These are phyloP conservation scores for Malus domestica DNA, from an alignment of 306 rosid species.

Conservation along the genomic window DNA sequence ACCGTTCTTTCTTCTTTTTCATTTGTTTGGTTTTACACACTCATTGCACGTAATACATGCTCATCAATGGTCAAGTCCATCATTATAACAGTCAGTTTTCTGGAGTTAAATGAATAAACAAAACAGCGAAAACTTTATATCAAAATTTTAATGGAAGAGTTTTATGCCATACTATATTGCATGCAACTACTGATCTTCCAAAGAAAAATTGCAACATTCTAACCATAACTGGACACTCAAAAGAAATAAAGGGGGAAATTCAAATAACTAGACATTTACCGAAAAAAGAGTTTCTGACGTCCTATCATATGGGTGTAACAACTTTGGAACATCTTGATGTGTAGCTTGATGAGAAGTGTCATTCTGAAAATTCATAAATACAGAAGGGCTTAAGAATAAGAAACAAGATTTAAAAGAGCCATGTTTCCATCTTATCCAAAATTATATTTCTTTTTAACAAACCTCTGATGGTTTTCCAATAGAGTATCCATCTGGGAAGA, in stretches of 20 bases:
- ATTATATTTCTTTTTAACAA: conserved; percentile 29
- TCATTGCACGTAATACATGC: not conserved
- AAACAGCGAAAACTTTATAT: not conserved
- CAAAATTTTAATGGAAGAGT: not conserved
- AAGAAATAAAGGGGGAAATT: conserved; percentile 3
- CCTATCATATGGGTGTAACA: conserved; percentile 87
- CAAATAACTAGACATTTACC: conserved; percentile 43
- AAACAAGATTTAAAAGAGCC: conserved; percentile 14
- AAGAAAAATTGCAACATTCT: not conserved
- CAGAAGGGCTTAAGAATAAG: not conserved
- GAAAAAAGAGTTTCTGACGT: conserved; percentile 76
- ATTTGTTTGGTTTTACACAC: not conserved
- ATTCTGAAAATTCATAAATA: conserved; percentile 47
- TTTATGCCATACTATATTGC: not conserved
- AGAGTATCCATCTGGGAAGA: conserved; percentile 86
- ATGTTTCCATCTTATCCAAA: not conserved
- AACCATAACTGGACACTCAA: not conserved
- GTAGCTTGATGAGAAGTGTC: conserved; percentile 37
- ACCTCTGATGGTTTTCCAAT: conserved; percentile 83
- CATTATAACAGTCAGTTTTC: not conserved
- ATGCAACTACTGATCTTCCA: not conserved
- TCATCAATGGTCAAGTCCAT: not conserved
- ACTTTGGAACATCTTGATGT: conserved; percentile 58
- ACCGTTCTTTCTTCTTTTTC: not conserved
- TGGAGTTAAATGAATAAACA: not conserved